Evolutionary conservation across 2,329 filamentous ascomycete genomes (phyloP), one percentile per base, ranked within the genome.

Genomic region (Didymellaceae sp.): DNA sequence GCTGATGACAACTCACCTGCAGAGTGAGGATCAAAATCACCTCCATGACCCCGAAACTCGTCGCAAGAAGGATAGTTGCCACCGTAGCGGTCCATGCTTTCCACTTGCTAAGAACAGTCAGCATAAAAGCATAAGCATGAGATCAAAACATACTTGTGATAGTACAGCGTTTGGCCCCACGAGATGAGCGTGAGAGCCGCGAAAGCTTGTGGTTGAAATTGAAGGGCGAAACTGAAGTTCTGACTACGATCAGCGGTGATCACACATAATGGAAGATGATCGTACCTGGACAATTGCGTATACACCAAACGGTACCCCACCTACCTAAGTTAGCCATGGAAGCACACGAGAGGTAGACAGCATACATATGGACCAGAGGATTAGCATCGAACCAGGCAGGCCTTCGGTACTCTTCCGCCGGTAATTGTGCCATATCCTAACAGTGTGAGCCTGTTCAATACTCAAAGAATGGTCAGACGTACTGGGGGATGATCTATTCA

Each of bases 391-490:
- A 0, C 76, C 77, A 0, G 84, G 84, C 2, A 87, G 70, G 2
- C 85, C 85, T 30, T 86, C 83, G 0, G 84, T 86, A 52, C 77
- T 79, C 63, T 87, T 86, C 10, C 74, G 78, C 16, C 77, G 75
- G 78, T 82, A 86, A 64, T 86, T 87, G 52, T 82, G 78, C 80
- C 81, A 86, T 73, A 87, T 85, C 55, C 71, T 72, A 40, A 3
- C 32, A 10, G 16, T 32, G 32, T 52, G 10, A 52, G 32, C 37
- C 22, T 6, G 2, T 13, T 25, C 5, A 7, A n/a, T 16, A 8
- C 21, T 13, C 3, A 2, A 9, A 13, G 13, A 9, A 2, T 14
- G 9, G 2, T 18, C 10, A 2, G 9, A 46, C 63, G 55, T 66
- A 71, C 68, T 72, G 68, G 63, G 68, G 68, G 31, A 72, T 63